Conservation (phyloP, 768 basidiomycete genomes). For the Hygrocybe punicea region DNA sequence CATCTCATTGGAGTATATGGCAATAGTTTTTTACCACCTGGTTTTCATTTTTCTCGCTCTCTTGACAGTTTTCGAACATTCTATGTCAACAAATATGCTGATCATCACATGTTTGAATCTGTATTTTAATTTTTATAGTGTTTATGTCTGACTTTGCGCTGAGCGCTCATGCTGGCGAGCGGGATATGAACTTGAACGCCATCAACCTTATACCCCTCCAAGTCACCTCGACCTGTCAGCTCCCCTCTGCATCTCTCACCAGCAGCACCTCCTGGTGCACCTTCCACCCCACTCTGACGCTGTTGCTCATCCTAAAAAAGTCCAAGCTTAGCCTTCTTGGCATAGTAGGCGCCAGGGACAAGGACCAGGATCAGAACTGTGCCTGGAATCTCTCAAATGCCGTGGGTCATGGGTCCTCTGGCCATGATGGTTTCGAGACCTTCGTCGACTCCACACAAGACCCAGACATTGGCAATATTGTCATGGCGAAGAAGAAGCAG, state of each 20-base stretch:
- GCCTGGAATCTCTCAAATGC: conserved; percentile 48
- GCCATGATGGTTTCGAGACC: conserved; percentile 61
- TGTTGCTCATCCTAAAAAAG: conserved; percentile 59
- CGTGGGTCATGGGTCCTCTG: conserved; percentile 24
- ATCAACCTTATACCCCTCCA: too few species aligned
- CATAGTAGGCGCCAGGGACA: conserved; percentile 31
- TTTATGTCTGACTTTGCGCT: too few species aligned
- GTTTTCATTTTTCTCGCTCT: too few species aligned
- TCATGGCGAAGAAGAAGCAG: conserved; percentile 77
- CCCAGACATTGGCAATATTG: conserved; percentile 63
- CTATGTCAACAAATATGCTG: too few species aligned
- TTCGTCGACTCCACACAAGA: conserved; percentile 64
- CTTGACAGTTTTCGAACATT: too few species aligned
- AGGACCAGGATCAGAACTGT: conserved; percentile 27
- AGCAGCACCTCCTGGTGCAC: conserved; percentile 27
- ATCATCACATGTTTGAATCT: too few species aligned
- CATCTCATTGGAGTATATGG: too few species aligned
- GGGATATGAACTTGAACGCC: too few species aligned
- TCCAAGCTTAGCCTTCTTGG: conserved; percentile 52
- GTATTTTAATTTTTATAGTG: too few species aligned
- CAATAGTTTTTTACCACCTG: too few species aligned
- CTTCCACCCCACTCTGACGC: conserved; percentile 20
- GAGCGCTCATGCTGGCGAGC: too few species aligned
- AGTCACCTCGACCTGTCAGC: too few species aligned
- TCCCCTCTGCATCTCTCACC: conserved; percentile 47